Evolutionary conservation across 805 yeast genomes (phyloP), one percentile per base, ranked within the genome.

Genomic region (Saccharomycopsis selenospora): DNA sequence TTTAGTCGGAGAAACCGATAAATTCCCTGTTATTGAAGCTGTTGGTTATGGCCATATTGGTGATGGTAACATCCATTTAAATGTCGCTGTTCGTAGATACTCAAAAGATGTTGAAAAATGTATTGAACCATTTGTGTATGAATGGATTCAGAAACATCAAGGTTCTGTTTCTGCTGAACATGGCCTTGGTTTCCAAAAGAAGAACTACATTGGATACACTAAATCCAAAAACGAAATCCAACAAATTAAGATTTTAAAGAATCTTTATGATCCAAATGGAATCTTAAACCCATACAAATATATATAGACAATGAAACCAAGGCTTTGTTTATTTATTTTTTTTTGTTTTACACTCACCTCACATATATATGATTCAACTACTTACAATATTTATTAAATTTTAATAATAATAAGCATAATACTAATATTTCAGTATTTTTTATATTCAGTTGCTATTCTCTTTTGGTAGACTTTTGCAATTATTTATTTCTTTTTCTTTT

Each of bases 31-130:
- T 2, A 82, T 87, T 47, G 83, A 79, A 52, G 95, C 95, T 8
- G 81, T 91, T 56, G 99, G 99, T 0, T 93, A 91, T 60, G 99
- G 99, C n/a, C 99, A 93, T 61, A 77, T 93, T 59, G 99, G 99
- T 49, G 99, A 93, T 63, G 98, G 99, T 46, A 93, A 93, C 67
- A 71, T 93, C 59, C 99, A 93, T 65, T 76, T 93, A 61, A 93
- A 93, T 62, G 95, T 93, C 45, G 83, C 95, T 40, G 95, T 89
- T 14, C 78, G 96, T 65, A 76, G 79, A 59, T 93, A 93, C 67
- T 73, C 73, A 54, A 82, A 85, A 63, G 77, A 73, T 24, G 85
- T 93, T 48, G 98, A 93, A 67, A 68, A 75, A 48, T 77, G 75
- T 1, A 73, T 93, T 53, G 99, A 93, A 66, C 99, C 99, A 42